Evolutionary conservation across 495 filamentous ascomycete species (phyloP).

Genomic region (Talaromyces ruber): DNA sequence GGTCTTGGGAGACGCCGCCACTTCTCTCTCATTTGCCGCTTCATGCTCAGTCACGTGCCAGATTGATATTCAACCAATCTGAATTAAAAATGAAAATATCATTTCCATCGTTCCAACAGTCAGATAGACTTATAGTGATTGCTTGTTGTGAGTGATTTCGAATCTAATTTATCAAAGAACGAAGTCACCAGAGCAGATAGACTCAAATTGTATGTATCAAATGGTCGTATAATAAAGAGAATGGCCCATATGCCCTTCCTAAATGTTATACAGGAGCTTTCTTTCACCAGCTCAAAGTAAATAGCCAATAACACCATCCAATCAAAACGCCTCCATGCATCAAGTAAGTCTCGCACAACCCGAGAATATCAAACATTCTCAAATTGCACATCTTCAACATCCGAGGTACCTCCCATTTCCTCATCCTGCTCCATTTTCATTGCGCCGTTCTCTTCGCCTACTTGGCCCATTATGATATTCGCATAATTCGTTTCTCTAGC

Average conservation of each 20-base stretch:
- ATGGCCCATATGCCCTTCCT: not conserved
- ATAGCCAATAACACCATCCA: not conserved
- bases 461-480: slow-evolving; percentile 26
- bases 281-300: not conserved
- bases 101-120: too few relatives aligned
- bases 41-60: slow-evolving; percentile 11
- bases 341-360: not conserved
- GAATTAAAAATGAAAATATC: not conserved
- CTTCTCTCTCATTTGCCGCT: slow-evolving; percentile 10
- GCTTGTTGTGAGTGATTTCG: not conserved
- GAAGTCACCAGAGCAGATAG: not conserved
- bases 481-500: slow-evolving; percentile 49
- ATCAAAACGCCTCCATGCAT: slow-evolving; percentile 2
- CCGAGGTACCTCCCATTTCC: slow-evolving; percentile 38
- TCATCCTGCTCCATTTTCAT: slow-evolving; percentile 32
- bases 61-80: not conserved
- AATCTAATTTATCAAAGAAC: not conserved
- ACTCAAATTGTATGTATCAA: not conserved
- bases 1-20: slow-evolving; percentile 5
- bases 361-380: slow-evolving; percentile 47
- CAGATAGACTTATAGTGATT: not conserved
- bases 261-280: not conserved
- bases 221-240: not conserved
- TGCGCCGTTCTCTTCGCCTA: slow-evolving; percentile 40
- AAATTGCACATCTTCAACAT: slow-evolving; percentile 68